These are phyloP conservation scores for Silene coronaria DNA, from an alignment of 179 eudicot genomes.

Conservation along the genomic window DNA sequence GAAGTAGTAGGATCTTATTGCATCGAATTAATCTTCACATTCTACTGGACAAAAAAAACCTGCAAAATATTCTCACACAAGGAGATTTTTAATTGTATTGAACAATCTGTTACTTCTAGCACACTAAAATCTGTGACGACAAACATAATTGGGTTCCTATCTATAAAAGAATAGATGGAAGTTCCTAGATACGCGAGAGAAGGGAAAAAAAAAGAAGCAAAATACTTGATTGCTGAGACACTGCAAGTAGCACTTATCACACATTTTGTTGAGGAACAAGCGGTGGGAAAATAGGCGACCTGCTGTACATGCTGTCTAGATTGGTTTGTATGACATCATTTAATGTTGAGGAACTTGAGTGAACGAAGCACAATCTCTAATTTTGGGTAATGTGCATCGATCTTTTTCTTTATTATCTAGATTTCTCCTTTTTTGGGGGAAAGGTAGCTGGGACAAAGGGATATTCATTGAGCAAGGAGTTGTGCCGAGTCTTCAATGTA, in stretches of 20 bases:
- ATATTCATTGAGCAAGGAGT: background rate
- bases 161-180: background rate
- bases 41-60: background rate
- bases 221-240: background rate
- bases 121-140: background rate
- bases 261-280: background rate
- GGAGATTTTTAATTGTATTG: background rate
- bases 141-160: background rate
- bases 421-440: background rate
- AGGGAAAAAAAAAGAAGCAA: background rate
- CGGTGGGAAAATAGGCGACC: background rate
- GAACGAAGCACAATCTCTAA: background rate
- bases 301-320: background rate
- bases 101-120: background rate
- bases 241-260: background rate
- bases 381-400: background rate
- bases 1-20: background rate
- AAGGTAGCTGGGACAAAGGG: background rate
- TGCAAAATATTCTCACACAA: background rate
- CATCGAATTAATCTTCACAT: background rate
- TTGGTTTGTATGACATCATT: background rate
- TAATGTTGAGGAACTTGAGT: background rate
- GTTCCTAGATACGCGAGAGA: background rate
- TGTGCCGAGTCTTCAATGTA: background rate
- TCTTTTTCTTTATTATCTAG: background rate